A percentile compares a stretch with the other conserved stretches of the same genome.
These are phyloP conservation scores for Penicillium nordicum DNA, from an alignment of 2,329 filamentous ascomycete species.

Conservation along the genomic window DNA sequence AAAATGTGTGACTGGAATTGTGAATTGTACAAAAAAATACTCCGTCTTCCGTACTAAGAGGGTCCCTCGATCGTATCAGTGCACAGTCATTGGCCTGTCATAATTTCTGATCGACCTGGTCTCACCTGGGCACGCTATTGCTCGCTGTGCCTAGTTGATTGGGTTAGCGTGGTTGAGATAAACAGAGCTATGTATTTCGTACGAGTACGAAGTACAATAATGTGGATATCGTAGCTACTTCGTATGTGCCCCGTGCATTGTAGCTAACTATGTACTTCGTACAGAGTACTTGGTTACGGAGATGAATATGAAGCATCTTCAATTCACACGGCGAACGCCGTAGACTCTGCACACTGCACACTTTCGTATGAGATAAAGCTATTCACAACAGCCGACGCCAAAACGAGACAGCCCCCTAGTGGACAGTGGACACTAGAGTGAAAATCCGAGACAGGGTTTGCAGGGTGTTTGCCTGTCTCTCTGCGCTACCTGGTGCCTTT, in stretches of 20 bases:
- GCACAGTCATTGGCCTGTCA: slow-evolving; percentile 3
- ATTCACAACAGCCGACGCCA: slow-evolving; percentile 5
- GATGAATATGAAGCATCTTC: not conserved
- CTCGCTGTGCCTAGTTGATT: not conserved
- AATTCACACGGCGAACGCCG: not conserved
- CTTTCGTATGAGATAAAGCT: not conserved
- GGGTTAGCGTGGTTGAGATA: not conserved
- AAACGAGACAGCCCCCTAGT: slow-evolving; percentile 9
- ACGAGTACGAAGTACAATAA: not conserved
- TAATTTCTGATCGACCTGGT: not conserved
- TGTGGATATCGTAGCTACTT: not conserved
- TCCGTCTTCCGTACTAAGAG: not conserved
- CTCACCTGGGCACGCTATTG: not conserved
- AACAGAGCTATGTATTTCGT: not conserved
- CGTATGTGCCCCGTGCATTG: not conserved
- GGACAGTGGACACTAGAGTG: slow-evolving; percentile 1
- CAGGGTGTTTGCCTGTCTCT: slow-evolving; percentile 3
- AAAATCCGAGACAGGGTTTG: slow-evolving; percentile 17
- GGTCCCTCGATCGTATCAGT: not conserved
- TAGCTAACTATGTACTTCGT: not conserved
- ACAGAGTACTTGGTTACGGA: not conserved
- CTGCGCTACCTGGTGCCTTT: not conserved
- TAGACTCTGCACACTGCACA: not conserved
- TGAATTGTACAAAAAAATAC: not conserved
- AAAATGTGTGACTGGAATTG: not conserved